phyloP scores from a whole-genome alignment of 768 basidiomycete genomes.

The Tricholoma terreum region DNA sequence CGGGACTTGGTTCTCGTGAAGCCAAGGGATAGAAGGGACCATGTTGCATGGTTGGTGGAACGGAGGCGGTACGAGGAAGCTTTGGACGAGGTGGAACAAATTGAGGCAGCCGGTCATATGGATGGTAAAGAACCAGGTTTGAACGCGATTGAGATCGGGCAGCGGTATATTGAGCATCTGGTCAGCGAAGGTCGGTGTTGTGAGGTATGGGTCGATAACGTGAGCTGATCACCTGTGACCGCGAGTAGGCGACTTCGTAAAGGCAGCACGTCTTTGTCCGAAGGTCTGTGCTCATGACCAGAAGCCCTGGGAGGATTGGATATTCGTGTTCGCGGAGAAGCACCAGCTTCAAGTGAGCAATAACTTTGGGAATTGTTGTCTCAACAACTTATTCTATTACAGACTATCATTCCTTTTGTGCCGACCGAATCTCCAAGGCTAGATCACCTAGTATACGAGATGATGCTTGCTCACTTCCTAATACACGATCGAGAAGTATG shows the following conservation, averaged over 20 bases:
- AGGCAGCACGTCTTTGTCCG: conserved; percentile 79
- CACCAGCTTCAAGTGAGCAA: conserved; percentile 65
- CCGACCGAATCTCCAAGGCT: conserved; percentile 82
- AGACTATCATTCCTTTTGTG: conserved; percentile 88
- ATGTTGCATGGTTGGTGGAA: conserved; percentile 91
- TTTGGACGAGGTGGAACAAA: conserved; percentile 70
- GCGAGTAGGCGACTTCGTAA: conserved; percentile 50
- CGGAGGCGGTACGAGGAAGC: conserved; percentile 86
- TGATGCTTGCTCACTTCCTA: conserved; percentile 88
- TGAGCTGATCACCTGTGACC: background rate
- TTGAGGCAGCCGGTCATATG: conserved; percentile 40
- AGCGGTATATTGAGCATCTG: conserved; percentile 85
- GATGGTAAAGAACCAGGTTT: conserved; percentile 35
- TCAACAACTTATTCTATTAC: conserved; percentile 5
- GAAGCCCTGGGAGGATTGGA: conserved; percentile 94
- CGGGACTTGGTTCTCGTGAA: conserved; percentile 84
- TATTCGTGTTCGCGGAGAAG: conserved; percentile 84
- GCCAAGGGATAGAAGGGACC: conserved; percentile 84
- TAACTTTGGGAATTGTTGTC: background rate
- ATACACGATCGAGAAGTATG: conserved; percentile 70
- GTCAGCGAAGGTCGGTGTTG: conserved; percentile 62
- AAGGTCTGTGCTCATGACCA: conserved; percentile 81
- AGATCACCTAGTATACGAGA: conserved; percentile 86
- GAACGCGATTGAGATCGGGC: conserved; percentile 69
- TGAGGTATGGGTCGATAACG: background rate